Percentiles rank a stretch among this genome's conserved stretches.
Evolutionary conservation across 176 grass and related monocot genomes (phyloP).

Genomic region (Alloteropsis semialata): DNA sequence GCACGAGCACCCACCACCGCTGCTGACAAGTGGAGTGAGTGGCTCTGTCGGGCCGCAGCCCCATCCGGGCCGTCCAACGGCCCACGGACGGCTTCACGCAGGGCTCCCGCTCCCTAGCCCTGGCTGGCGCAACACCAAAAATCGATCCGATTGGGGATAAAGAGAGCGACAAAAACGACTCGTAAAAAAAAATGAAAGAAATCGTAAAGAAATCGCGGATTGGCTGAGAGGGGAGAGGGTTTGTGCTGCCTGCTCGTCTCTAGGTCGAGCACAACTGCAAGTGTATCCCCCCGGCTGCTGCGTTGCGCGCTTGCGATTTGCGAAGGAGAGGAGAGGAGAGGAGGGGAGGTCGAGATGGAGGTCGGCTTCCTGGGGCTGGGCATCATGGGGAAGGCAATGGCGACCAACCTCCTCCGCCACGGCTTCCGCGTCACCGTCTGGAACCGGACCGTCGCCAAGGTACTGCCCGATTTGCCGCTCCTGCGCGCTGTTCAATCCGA

Average conservation of each 20-base stretch:
- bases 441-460: constrained; percentile 92
- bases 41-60: not conserved
- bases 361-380: constrained; percentile 87
- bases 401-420: constrained; percentile 69
- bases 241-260: not conserved
- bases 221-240: not conserved
- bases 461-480: not conserved
- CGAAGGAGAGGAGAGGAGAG: too few relatives aligned
- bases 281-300: not conserved
- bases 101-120: not conserved
- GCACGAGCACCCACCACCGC: not conserved
- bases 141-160: not conserved
- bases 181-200: not conserved
- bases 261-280: not conserved
- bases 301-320: too few relatives aligned
- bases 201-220: constrained; percentile 13
- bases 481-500: not conserved
- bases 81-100: not conserved
- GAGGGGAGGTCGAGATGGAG: constrained; percentile 61
- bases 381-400: constrained; percentile 99
- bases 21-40: not conserved
- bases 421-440: constrained; percentile 95
- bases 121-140: not conserved
- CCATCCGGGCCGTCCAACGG: not conserved
- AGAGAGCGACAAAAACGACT: not conserved